Evolutionary conservation across 306 rosid genomes (phyloP), one percentile per base, ranked within the genome.

Genomic region (Astragalus glycyphyllos): DNA sequence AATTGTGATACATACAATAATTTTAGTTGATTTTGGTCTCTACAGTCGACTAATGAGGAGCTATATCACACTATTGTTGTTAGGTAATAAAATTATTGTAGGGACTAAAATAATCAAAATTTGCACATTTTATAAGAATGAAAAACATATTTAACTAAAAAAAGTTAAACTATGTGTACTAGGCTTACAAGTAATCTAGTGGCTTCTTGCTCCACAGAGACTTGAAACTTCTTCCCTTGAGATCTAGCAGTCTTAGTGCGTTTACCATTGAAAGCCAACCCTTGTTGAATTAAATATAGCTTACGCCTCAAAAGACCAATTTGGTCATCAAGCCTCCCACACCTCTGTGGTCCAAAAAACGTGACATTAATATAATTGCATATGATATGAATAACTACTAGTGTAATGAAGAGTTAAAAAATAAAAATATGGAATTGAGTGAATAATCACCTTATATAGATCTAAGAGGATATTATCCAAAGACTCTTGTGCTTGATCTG

Each of bases 191-290:
- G 78, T 66, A 95, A 74, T 65, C 99, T 86, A 54, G 99, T 95
- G 65, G 99, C 99, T 78, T 95, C 99, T 85, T 95, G 99, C 38
- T 95, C 99, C 65, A 95, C 96, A 12, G 99, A 95, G 61, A 95
- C 99, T 65, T 95, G 99, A 55, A 95, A 95, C 55, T 95, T 95
- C 80, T 95, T 95, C n/a, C 99, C 99, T 75, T 95, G 99, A 73
- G 99, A 95, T 73, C 99, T 79, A 0, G 99, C 99, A 0, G 99
- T 95, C 71, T 95, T 95, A 1, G 99, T 95, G 5, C 99, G 89
- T 74, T 95, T 95, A 3, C 99, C 99, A 72, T 95, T 95, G 86
- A 95, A 95, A 44, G 99, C 99, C 72, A 91, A 68, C 11, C 99
- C 99, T 81, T 91, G 91, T 65, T 95, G 99, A 74, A 95, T 95